phyloP scores from a whole-genome alignment of 31 red algal genomes.

The Porphyra umbilicalis region DNA sequence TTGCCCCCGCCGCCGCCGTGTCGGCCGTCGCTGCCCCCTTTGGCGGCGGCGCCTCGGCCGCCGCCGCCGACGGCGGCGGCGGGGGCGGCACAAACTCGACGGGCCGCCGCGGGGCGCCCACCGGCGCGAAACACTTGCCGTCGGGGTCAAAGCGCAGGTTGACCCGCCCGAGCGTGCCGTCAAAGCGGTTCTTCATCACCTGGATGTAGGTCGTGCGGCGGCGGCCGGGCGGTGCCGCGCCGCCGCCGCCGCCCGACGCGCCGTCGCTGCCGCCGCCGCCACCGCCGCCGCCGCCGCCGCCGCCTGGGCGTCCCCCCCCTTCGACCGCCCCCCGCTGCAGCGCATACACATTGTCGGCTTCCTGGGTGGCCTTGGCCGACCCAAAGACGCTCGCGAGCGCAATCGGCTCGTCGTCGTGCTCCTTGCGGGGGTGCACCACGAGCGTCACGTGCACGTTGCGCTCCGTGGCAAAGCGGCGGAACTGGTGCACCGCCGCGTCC shows the following conservation, averaged over 20 bases:
- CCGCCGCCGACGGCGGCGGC: background rate
- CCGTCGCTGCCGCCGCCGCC: too few species aligned
- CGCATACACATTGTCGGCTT: constrained; percentile 87
- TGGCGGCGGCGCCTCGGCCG: background rate
- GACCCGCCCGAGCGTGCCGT: constrained; percentile 51
- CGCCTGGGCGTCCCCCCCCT: background rate
- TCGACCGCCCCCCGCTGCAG: constrained; percentile 47
- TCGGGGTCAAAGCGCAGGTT: constrained; percentile 40
- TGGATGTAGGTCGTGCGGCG: constrained; percentile 24
- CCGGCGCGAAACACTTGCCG: background rate
- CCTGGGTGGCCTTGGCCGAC: constrained; percentile 88
- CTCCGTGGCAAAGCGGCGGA: constrained; percentile 60
- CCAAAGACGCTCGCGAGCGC: constrained; percentile 77
- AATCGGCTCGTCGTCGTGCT: constrained; percentile 64
- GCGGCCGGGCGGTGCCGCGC: background rate
- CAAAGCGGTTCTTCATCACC: constrained; percentile 77
- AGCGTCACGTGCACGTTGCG: constrained; percentile 77
- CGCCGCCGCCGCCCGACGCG: background rate
- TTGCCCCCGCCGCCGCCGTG: background rate
- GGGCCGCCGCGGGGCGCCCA: background rate
- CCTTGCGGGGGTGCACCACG: constrained; percentile 90
- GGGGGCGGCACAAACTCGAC: background rate
- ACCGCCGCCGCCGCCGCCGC: background rate
- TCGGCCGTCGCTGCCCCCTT: background rate
- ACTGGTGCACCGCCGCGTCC: constrained; percentile 63